phyloP scores from a whole-genome alignment of 2,329 filamentous ascomycete genomes.

The Fusarium vanettenii region DNA sequence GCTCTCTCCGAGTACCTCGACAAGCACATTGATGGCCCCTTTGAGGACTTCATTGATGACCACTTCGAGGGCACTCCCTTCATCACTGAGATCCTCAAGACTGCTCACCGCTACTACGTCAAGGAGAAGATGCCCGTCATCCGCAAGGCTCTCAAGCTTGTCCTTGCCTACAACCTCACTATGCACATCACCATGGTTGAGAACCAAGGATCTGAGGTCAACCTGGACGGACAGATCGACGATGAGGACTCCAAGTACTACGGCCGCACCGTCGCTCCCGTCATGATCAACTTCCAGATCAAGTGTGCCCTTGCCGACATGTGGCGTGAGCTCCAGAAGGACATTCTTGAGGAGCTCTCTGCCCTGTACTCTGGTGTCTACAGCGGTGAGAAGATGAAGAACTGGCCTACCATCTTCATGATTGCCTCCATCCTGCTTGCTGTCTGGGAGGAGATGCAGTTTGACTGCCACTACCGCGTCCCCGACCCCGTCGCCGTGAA shows the following conservation, averaged over 20 bases:
- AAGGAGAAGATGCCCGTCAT: slow-evolving; percentile 91
- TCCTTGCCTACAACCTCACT: slow-evolving; percentile 95
- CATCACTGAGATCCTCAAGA: slow-evolving; percentile 95
- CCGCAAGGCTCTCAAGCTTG: slow-evolving; percentile 93
- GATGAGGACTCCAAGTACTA: slow-evolving; percentile 88
- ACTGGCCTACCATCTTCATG: slow-evolving; percentile 99
- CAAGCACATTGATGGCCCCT: slow-evolving; percentile 91
- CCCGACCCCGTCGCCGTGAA: slow-evolving; percentile 85
- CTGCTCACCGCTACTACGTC: slow-evolving; percentile 90
- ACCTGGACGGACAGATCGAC: slow-evolving; percentile 84
- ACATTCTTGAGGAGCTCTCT: slow-evolving; percentile 94
- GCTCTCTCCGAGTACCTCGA: slow-evolving; percentile 93
- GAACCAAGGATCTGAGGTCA: slow-evolving; percentile 83
- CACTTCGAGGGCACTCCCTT: slow-evolving; percentile 97
- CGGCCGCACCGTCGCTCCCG: slow-evolving; percentile 90
- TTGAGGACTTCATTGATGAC: slow-evolving; percentile 93
- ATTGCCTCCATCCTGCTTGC: slow-evolving; percentile 91
- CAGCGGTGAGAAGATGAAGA: slow-evolving; percentile 96
- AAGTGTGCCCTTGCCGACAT: slow-evolving; percentile 97
- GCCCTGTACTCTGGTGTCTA: slow-evolving; percentile 96
- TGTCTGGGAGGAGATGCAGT: slow-evolving; percentile 99
- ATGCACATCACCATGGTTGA: slow-evolving; percentile 95
- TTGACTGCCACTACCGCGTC: slow-evolving; percentile 95
- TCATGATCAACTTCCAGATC: slow-evolving; percentile 99
- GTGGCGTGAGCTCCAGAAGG: slow-evolving; percentile 98